Percentiles rank a stretch among this genome's conserved stretches.
These are phyloP conservation scores for Dryadomyces quercus-mongolicae DNA, from an alignment of 2,329 filamentous ascomycete genomes.

Conservation along the genomic window DNA sequence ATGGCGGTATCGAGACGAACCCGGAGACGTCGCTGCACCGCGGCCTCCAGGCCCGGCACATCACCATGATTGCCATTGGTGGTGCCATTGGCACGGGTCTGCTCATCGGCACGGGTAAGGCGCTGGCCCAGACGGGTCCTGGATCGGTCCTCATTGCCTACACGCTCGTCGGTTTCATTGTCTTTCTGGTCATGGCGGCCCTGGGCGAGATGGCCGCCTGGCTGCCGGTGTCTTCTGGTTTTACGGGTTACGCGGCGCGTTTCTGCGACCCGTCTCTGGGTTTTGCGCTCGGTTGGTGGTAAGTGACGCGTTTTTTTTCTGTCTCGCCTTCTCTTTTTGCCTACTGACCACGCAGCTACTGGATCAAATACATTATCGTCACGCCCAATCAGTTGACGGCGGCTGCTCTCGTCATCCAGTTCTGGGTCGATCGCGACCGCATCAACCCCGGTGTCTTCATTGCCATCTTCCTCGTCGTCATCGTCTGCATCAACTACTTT, in stretches of 20 bases:
- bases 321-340: background rate
- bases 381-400: slow-evolving; percentile 26
- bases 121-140: slow-evolving; percentile 33
- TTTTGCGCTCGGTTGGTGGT: slow-evolving; percentile 62
- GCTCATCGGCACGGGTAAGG: slow-evolving; percentile 38
- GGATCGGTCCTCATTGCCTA: slow-evolving; percentile 30
- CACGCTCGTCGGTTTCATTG: slow-evolving; percentile 31
- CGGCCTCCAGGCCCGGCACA: slow-evolving; percentile 1
- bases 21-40: background rate
- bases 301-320: background rate
- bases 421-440: slow-evolving; percentile 31
- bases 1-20: background rate
- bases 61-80: slow-evolving; percentile 4
- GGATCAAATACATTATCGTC: slow-evolving; percentile 29
- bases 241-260: slow-evolving; percentile 51
- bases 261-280: slow-evolving; percentile 41
- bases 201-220: slow-evolving; percentile 59
- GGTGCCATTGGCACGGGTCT: slow-evolving; percentile 16
- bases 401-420: slow-evolving; percentile 24
- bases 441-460: slow-evolving; percentile 63
- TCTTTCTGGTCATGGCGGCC: slow-evolving; percentile 52
- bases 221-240: slow-evolving; percentile 50
- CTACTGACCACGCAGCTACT: slow-evolving; percentile 19
- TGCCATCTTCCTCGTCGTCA: slow-evolving; percentile 58
- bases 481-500: slow-evolving; percentile 57